Evolutionary conservation across 345 rosid species (phyloP), one percentile per base, ranked within the genome.

Genomic region (Ceriops tagal): DNA sequence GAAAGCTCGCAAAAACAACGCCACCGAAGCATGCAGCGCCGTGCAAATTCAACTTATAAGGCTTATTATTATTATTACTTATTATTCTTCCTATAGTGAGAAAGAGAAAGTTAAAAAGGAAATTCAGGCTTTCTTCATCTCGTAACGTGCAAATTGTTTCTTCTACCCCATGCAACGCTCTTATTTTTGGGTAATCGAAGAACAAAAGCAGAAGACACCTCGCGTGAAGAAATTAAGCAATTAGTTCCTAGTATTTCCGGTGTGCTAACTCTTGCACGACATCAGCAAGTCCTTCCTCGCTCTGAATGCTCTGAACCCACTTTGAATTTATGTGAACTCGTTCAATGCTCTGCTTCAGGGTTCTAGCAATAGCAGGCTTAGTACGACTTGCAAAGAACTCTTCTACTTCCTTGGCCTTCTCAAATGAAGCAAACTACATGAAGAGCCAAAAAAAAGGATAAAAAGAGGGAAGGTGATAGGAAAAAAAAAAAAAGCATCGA

Each of bases 301-400:
- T 79, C 76, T 67, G 82, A 69, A 95, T 61, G 83, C 87, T 86
- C 74, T 86, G 80, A 46, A 82, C 96, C 99, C 98, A 90, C 28
- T 76, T 85, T 8, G 98, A 90, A 27, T 88, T 95, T 49, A 92
- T 89, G 74, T 72, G 70, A 22, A 88, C 92, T 60, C 81, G 73
- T 63, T 95, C 98, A 22, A 90, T 69, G 85, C 98, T 88, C 85
- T 95, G 99, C 88, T 86, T 95, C 90, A 92, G 79, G 49, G 98
- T 95, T 78, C 99, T 87, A 3, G 87, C 82, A 56, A 88, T 83
- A 1, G 93, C 71, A 32, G 93, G 82, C 75, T 70, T 85, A 0
- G 83, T 28, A 6, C 93, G 84, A 66, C 73, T 81, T 53, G 88
- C 83, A 75, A 88, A 95, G 88, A 81, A 92, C 78, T 95, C 93